These are phyloP conservation scores for Termitomyces sp. DNA, from an alignment of 768 basidiomycete species.

Conservation along the genomic window DNA sequence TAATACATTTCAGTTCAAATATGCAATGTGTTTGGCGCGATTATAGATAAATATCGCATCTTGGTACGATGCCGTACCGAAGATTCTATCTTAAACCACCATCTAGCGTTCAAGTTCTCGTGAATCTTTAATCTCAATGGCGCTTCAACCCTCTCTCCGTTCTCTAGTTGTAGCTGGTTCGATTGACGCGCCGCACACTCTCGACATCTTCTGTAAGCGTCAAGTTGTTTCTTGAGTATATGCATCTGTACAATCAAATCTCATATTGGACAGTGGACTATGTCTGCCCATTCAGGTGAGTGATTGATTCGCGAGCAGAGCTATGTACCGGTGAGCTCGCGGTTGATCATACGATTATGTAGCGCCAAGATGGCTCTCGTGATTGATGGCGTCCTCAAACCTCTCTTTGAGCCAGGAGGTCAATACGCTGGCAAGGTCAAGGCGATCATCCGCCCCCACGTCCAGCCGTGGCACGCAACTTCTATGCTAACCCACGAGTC, in stretches of 20 bases:
- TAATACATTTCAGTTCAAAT: no score
- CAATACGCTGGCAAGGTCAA: conserved; percentile 73
- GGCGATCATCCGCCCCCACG: conserved; percentile 64
- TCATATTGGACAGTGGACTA: conserved; percentile 63
- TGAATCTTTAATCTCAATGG: conserved; percentile 53
- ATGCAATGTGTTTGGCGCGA: no score
- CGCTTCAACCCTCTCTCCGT: conserved; percentile 70
- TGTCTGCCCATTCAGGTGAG: conserved; percentile 78
- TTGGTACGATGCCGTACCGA: no score
- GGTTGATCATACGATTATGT: not conserved
- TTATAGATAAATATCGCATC: no score
- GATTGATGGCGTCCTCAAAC: conserved; percentile 59
- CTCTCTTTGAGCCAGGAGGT: conserved; percentile 53
- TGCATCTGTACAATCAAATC: not conserved
- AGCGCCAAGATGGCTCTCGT: conserved; percentile 61
- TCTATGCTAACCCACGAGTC: conserved; percentile 82
- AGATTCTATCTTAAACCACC: not conserved
- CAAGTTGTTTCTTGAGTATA: not conserved
- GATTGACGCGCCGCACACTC: conserved; percentile 63
- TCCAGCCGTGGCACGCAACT: conserved; percentile 78
- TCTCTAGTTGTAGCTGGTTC: conserved; percentile 62
- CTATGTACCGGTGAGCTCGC: not conserved
- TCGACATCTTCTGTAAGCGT: conserved; percentile 72
- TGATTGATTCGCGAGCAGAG: not conserved
- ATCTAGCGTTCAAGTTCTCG: not conserved